Base-by-base conservation (phyloP, 306 rosid species). In the Abrus precatorius region DNA sequence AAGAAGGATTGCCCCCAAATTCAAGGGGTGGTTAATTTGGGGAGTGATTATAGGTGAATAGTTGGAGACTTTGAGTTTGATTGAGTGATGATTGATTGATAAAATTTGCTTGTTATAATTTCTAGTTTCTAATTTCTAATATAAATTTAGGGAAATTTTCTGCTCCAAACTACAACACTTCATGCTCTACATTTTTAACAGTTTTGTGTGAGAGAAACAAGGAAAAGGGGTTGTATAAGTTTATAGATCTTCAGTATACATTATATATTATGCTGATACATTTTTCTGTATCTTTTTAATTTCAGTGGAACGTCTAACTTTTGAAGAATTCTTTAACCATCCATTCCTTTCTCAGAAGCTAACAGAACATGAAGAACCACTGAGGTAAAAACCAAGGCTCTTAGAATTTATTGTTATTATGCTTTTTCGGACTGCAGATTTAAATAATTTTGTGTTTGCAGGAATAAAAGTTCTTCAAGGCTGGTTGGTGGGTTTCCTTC, bases 291-390 rank as follows among this genome's bases (percentile, higher is more conserved):
- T 79, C 64, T 88, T 69, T 78, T 77, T 53, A 63, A 84, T 76
- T 75, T 43, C 91, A 96, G 99, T 93, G 88, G 99, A 96, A 82
- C 88, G 99, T 60, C 84, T 96, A 76, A 92, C 99, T 43, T 93
- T 93, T 69, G 98, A 93, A 85, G 98, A 96, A 83, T 96, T 92
- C 84, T 93, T 96, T 83, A 92, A 89, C 77, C 99, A 96, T 69
- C 90, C 92, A 48, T 93, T 88, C 69, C 89, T 96, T 74, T 82
- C 85, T 67, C 90, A 71, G 50, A 85, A 79, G 87, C 91, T 82
- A 78, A 85, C 83, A 11, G 87, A 85, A 77, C 88, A 64, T n/a
- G 87, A 85, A 76, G 94, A 84, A 68, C 79, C 87, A 13, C 82
- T 67, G 64, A 90, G 99, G 99, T 96, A 87, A 76, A 81, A 73